Conservation (phyloP, 1,284 basidiomycete genomes). For the Cutaneotrichosporon sp. region DNA sequence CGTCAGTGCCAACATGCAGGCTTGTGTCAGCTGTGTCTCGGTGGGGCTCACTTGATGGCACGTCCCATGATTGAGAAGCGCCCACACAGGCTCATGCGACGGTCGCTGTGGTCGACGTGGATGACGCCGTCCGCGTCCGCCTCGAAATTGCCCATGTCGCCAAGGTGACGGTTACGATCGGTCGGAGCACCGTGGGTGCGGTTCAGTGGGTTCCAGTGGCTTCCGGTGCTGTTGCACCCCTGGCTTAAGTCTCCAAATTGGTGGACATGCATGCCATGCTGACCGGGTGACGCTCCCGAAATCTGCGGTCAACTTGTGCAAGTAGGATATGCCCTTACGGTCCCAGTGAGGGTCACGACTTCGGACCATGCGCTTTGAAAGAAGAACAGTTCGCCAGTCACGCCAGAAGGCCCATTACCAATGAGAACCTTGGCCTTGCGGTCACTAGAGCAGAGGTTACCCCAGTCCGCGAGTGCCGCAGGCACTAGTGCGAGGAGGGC, state of each 20-base stretch:
- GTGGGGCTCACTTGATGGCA: slow-evolving; percentile 9
- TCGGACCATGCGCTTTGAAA: not conserved
- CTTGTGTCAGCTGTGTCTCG: not conserved
- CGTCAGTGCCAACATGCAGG: slow-evolving; percentile 23
- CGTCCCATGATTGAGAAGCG: slow-evolving; percentile 14
- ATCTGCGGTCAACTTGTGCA: slow-evolving; percentile 14
- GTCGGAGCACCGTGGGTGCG: slow-evolving; percentile 19
- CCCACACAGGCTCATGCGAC: slow-evolving; percentile 12
- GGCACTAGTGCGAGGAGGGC: not conserved
- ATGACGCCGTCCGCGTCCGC: slow-evolving; percentile 11
- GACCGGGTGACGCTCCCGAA: slow-evolving; percentile 8
- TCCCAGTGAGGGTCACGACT: not conserved
- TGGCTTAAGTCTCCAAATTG: slow-evolving; percentile 15
- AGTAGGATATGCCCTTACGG: not conserved
- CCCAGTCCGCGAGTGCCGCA: not conserved
- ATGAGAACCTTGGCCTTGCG: slow-evolving; percentile 2
- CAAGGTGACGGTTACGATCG: slow-evolving; percentile 20
- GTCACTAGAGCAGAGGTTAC: slow-evolving; percentile 2
- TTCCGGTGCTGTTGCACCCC: slow-evolving; percentile 15
- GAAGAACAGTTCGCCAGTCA: not conserved
- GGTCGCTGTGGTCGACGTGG: slow-evolving; percentile 12
- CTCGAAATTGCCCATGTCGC: slow-evolving; percentile 26
- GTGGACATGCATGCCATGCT: slow-evolving; percentile 26
- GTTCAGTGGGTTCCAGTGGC: slow-evolving; percentile 23
- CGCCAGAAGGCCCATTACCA: not conserved